A percentile compares a stretch with the other conserved stretches of the same genome.
These are phyloP conservation scores for Ascoidea tarda DNA, from an alignment of 805 yeast genomes.

Conservation along the genomic window DNA sequence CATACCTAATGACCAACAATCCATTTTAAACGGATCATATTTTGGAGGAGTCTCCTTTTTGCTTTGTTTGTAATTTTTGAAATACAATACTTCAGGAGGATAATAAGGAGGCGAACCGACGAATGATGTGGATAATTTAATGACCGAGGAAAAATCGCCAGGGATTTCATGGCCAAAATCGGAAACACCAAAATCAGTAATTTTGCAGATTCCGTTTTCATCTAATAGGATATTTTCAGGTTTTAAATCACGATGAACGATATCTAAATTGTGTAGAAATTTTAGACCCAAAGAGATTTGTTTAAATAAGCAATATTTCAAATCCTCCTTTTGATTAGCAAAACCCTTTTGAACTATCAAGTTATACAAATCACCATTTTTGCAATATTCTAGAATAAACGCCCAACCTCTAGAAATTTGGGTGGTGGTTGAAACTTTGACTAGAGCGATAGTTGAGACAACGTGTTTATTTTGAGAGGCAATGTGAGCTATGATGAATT, in stretches of 20 bases:
- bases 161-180: slow-evolving; percentile 44
- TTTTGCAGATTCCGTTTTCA: slow-evolving; percentile 43
- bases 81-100: slow-evolving; percentile 59
- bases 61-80: slow-evolving; percentile 22
- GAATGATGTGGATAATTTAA: slow-evolving; percentile 25
- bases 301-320: slow-evolving; percentile 54
- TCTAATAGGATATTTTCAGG: slow-evolving; percentile 61
- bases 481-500: slow-evolving; percentile 44
- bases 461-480: slow-evolving; percentile 46
- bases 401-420: slow-evolving; percentile 63
- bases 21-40: slow-evolving; percentile 56
- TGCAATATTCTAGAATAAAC: slow-evolving; percentile 48
- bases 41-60: slow-evolving; percentile 17
- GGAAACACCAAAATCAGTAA: slow-evolving; percentile 70
- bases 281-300: slow-evolving; percentile 50
- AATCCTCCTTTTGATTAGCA: slow-evolving; percentile 34
- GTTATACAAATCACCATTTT: slow-evolving; percentile 46
- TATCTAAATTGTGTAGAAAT: slow-evolving; percentile 48
- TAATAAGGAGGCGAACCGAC: slow-evolving; percentile 77
- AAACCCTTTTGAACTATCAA: slow-evolving; percentile 43
- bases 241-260: slow-evolving; percentile 62
- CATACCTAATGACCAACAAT: slow-evolving; percentile 63
- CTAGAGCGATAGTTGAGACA: slow-evolving; percentile 36
- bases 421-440: slow-evolving; percentile 42
- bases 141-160: slow-evolving; percentile 30